A percentile compares a stretch with the other conserved stretches of the same genome.
phyloP scores from a whole-genome alignment of 1,284 basidiomycete species.

The Hortiboletus rubellus region DNA sequence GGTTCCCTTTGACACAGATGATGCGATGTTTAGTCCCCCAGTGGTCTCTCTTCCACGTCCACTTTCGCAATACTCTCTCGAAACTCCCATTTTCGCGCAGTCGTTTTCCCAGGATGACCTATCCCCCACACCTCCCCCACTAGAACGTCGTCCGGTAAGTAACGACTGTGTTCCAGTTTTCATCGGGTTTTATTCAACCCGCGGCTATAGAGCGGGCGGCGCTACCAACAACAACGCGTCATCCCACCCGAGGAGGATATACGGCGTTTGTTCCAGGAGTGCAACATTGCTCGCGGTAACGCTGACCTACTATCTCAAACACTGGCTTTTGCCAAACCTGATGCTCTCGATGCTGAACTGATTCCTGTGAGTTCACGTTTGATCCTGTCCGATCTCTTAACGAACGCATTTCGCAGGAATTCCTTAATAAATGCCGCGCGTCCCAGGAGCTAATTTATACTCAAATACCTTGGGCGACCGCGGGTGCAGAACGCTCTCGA shows the following conservation, averaged over 20 bases:
- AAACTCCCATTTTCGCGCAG: slow-evolving; percentile 31
- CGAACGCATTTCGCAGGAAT: slow-evolving; percentile 52
- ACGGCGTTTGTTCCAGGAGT: slow-evolving; percentile 73
- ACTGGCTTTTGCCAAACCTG: slow-evolving; percentile 61
- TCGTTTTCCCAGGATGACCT: slow-evolving; percentile 24
- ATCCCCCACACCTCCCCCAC: slow-evolving; percentile 19
- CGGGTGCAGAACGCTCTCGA: slow-evolving; percentile 67
- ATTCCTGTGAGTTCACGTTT: slow-evolving; percentile 52
- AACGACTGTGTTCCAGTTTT: background rate
- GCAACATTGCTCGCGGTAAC: slow-evolving; percentile 72
- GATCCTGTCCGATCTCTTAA: background rate
- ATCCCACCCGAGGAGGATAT: slow-evolving; percentile 78
- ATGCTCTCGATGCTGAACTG: slow-evolving; percentile 59
- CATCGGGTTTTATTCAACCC: background rate
- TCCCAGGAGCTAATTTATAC: slow-evolving; percentile 74
- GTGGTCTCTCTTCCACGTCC: slow-evolving; percentile 31
- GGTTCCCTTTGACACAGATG: slow-evolving; percentile 70
- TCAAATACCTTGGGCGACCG: slow-evolving; percentile 78
- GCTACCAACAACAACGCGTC: slow-evolving; percentile 44
- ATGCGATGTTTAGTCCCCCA: slow-evolving; percentile 75
- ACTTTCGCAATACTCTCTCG: slow-evolving; percentile 30
- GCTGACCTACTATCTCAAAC: slow-evolving; percentile 66
- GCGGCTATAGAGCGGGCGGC: slow-evolving; percentile 18
- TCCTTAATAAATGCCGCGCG: slow-evolving; percentile 64
- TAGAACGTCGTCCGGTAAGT: slow-evolving; percentile 25